Conservation (phyloP, 139 green algal genomes). For the Tetradesmus obliquus region DNA sequence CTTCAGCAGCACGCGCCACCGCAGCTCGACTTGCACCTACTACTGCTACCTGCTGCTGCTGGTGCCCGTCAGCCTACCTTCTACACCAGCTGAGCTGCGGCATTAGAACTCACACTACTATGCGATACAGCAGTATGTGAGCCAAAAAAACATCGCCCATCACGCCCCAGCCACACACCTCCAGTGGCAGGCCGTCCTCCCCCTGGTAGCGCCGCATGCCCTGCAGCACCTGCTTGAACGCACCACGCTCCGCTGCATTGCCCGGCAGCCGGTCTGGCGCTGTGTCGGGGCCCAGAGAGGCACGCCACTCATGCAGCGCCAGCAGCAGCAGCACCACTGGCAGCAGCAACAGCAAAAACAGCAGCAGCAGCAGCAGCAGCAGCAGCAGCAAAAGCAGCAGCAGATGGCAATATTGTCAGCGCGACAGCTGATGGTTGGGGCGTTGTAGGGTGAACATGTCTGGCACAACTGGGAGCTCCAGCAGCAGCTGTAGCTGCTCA, state of each 20-base stretch:
- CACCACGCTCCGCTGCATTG: constrained; percentile 66
- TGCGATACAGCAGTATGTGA: too few relatives aligned
- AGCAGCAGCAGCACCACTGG: constrained; percentile 73
- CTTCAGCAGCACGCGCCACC: too few relatives aligned
- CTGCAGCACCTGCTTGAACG: constrained; percentile 77
- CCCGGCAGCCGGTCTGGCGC: constrained; percentile 65
- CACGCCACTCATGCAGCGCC: constrained; percentile 67
- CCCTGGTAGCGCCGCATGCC: constrained; percentile 65
- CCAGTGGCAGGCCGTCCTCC: constrained; percentile 60
- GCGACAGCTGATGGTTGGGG: too few relatives aligned
- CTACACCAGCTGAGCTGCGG: not conserved
- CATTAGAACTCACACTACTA: too few relatives aligned
- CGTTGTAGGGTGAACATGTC: too few relatives aligned
- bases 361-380: not conserved
- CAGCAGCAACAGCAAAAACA: not conserved
- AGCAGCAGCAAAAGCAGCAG: too few relatives aligned
- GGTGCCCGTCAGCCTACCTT: not conserved
- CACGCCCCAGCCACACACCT: constrained; percentile 47
- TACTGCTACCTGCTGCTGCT: not conserved
- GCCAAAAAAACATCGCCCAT: too few relatives aligned
- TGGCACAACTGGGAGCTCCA: not conserved
- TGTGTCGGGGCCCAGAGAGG: not conserved
- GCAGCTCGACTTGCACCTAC: not conserved
- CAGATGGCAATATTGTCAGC: too few relatives aligned
- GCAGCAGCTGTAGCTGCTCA: not conserved